Conservation (phyloP, 208 protist genomes). For the Crithidia acanthocephali region DNA sequence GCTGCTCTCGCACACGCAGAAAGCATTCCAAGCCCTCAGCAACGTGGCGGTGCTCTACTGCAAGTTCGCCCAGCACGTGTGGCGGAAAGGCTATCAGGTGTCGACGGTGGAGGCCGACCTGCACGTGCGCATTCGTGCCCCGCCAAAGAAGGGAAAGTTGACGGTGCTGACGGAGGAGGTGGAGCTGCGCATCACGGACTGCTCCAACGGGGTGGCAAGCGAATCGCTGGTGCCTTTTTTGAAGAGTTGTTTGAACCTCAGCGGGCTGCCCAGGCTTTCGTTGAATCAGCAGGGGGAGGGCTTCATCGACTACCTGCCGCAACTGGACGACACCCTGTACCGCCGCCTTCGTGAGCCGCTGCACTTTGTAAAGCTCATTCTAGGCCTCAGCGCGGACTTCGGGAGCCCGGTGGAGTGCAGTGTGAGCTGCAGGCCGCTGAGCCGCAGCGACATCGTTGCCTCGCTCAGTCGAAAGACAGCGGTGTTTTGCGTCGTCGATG, state of each 20-base stretch:
- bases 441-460: background rate
- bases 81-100: constrained; percentile 20
- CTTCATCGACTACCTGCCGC: constrained; percentile 49
- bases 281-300: constrained; percentile 11
- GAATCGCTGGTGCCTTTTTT: constrained; percentile 34
- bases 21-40: constrained; percentile 24
- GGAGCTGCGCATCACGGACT: constrained; percentile 30
- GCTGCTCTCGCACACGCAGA: constrained; percentile 16
- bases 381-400: constrained; percentile 36
- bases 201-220: background rate
- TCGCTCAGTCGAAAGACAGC: constrained; percentile 25
- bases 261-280: constrained; percentile 34
- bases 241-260: constrained; percentile 38
- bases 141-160: constrained; percentile 3
- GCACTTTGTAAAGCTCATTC: constrained; percentile 50
- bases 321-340: constrained; percentile 41
- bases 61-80: constrained; percentile 34
- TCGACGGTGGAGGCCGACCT: constrained; percentile 34
- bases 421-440: constrained; percentile 13
- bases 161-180: constrained; percentile 35
- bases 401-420: constrained; percentile 46
- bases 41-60: constrained; percentile 49
- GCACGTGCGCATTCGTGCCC: constrained; percentile 19
- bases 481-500: constrained; percentile 47
- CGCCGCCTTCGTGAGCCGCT: constrained; percentile 43